Percentiles rank a stretch among this genome's conserved stretches.
These are phyloP conservation scores for Daphne laureola DNA, from an alignment of 441 rosid genomes.

Conservation along the genomic window DNA sequence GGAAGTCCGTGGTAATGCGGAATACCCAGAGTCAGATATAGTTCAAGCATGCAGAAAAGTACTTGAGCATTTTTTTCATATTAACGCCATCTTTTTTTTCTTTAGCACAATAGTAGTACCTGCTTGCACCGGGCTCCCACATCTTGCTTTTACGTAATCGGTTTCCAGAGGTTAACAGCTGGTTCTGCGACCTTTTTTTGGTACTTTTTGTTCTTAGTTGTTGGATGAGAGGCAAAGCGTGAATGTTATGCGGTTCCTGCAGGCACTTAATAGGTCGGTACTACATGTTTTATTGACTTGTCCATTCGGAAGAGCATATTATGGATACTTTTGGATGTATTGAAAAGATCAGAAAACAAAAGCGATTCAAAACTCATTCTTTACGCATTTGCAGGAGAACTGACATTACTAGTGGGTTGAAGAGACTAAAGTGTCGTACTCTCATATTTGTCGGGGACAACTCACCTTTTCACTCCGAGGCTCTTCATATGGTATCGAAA, in stretches of 20 bases:
- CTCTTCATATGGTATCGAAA: slow-evolving; percentile 57
- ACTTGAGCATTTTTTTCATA: slow-evolving; percentile 5
- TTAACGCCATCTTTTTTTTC: background rate
- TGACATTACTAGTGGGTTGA: slow-evolving; percentile 47
- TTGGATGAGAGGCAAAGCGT: slow-evolving; percentile 54
- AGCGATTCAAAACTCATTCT: slow-evolving; percentile 1
- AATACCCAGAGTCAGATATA: slow-evolving; percentile 57
- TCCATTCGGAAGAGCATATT: background rate
- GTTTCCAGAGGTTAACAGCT: background rate
- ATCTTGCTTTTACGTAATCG: background rate
- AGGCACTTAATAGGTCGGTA: slow-evolving; percentile 49
- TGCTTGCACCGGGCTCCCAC: slow-evolving; percentile 3
- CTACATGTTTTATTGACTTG: background rate
- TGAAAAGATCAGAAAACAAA: too few relatives aligned
- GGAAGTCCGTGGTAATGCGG: slow-evolving; percentile 73
- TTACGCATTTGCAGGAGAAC: slow-evolving; percentile 35
- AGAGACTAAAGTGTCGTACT: slow-evolving; percentile 56
- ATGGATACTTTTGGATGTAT: too few relatives aligned
- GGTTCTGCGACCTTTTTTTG: background rate
- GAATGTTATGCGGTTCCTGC: slow-evolving; percentile 50
- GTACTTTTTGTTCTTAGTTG: slow-evolving; percentile 30
- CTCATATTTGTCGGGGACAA: slow-evolving; percentile 70
- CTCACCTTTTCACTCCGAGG: slow-evolving; percentile 70
- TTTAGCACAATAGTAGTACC: slow-evolving; percentile 1
- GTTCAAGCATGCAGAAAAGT: slow-evolving; percentile 73